phyloP scores from a whole-genome alignment of 306 rosid genomes.

The Sphenostylis stenocarpa region DNA sequence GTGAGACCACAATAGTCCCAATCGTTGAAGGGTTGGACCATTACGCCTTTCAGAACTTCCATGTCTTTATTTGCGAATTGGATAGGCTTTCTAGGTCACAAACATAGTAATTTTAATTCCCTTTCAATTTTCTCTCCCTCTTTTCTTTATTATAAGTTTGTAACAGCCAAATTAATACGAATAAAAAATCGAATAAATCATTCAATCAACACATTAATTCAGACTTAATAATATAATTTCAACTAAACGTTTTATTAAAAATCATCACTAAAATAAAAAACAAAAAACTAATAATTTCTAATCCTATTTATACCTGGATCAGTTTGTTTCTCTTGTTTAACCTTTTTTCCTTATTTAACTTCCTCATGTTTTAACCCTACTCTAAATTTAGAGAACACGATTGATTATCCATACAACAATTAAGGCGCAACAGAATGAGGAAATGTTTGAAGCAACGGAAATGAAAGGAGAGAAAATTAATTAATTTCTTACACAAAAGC shows the following conservation, averaged over 20 bases:
- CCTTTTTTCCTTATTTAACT: neutral
- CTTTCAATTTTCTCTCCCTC: no score
- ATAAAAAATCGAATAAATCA: no score
- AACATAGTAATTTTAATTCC: no score
- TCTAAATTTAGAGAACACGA: neutral
- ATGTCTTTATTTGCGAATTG: conserved; percentile 1
- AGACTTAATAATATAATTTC: no score
- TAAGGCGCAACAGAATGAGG: neutral
- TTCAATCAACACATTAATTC: neutral
- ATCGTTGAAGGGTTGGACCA: conserved; percentile 4
- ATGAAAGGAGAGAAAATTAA: neutral
- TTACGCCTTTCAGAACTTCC: neutral
- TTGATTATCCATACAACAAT: neutral
- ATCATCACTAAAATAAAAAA: no score
- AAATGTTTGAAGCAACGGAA: neutral
- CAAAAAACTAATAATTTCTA: no score
- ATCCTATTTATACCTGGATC: no score
- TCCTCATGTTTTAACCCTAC: neutral
- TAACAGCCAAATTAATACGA: no score
- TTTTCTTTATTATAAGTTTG: no score
- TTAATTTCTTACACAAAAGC: neutral
- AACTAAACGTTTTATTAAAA: no score
- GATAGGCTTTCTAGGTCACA: neutral
- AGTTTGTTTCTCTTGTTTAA: neutral
- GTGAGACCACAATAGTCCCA: no score